Percentiles rank a stretch among this genome's conserved stretches.
These are phyloP conservation scores for Aphanomyces stellatus DNA, from an alignment of 352 stramenopile genomes.

Conservation along the genomic window DNA sequence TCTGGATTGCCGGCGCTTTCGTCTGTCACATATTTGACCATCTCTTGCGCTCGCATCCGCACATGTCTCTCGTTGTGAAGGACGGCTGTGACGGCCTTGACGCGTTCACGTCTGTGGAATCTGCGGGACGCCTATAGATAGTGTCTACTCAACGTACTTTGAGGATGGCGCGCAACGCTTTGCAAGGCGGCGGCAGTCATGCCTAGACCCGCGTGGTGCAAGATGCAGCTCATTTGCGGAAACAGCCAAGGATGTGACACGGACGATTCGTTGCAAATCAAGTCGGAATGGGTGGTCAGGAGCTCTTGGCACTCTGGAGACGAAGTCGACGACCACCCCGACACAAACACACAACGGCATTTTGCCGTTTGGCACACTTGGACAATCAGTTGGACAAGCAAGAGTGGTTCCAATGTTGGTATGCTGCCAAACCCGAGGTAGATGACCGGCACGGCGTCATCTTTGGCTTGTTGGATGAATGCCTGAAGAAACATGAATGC, in stretches of 20 bases:
- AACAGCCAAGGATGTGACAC: conserved; percentile 7
- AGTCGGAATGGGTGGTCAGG: neutral
- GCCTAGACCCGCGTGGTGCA: conserved; percentile 12
- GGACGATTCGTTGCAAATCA: neutral
- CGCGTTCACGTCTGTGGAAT: too few relatives aligned
- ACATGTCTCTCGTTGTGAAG: too few relatives aligned
- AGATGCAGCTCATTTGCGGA: conserved; percentile 10
- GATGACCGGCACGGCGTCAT: conserved; percentile 9
- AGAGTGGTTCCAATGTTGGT: conserved; percentile 1
- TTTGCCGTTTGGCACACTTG: neutral
- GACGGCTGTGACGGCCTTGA: too few relatives aligned
- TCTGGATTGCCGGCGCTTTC: too few relatives aligned
- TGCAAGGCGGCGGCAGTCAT: neutral
- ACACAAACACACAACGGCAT: neutral
- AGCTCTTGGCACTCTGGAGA: neutral
- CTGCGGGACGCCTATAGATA: too few relatives aligned
- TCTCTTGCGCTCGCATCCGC: too few relatives aligned
- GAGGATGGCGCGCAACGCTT: neutral
- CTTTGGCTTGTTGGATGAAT: too few relatives aligned
- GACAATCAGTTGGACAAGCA: neutral
- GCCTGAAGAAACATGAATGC: too few relatives aligned
- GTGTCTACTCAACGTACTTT: neutral
- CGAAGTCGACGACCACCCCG: neutral
- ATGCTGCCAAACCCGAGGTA: conserved; percentile 21
- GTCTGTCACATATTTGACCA: too few relatives aligned